Percentiles rank a stretch among this genome's conserved stretches.
Evolutionary conservation across 371 early-diverging fungal genomes (phyloP).

Genomic region (Smittium mucronatum): DNA sequence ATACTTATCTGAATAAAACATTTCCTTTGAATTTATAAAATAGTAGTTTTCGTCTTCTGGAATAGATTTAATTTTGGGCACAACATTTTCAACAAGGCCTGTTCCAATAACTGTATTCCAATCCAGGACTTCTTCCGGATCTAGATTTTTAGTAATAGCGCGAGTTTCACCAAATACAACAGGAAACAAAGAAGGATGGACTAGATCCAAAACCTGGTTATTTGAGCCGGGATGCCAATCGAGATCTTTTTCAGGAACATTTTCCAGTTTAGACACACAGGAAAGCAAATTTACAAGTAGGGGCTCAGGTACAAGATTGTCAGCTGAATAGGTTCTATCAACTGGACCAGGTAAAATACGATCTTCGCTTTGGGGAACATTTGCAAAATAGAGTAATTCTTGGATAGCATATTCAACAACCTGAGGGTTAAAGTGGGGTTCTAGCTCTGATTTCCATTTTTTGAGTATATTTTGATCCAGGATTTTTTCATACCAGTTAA

Average conservation of each 20-base stretch:
- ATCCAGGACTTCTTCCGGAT: not conserved
- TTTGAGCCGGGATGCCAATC: slow-evolving; percentile 43
- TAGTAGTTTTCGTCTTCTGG: not conserved
- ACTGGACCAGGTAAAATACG: slow-evolving; percentile 20
- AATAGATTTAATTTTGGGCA: not conserved
- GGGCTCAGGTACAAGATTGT: slow-evolving; percentile 20
- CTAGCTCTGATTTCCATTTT: slow-evolving; percentile 27
- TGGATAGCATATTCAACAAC: not conserved
- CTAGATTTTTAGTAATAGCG: not conserved
- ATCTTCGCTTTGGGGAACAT: slow-evolving; percentile 6
- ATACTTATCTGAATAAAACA: slow-evolving; percentile 14
- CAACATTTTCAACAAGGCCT: not conserved
- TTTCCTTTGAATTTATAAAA: not conserved
- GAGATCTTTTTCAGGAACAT: slow-evolving; percentile 23
- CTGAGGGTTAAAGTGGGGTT: not conserved
- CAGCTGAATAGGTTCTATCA: slow-evolving; percentile 31
- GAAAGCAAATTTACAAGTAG: slow-evolving; percentile 16
- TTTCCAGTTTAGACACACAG: slow-evolving; percentile 23
- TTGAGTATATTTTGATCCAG: slow-evolving; percentile 16
- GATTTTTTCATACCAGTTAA: slow-evolving; percentile 32
- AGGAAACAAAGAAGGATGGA: slow-evolving; percentile 47
- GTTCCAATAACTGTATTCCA: not conserved
- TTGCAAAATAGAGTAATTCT: not conserved
- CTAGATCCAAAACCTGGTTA: slow-evolving; percentile 41
- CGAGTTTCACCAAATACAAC: slow-evolving; percentile 18